phyloP scores from a whole-genome alignment of 2,329 filamentous ascomycete species.

The Curvularia sp. region DNA sequence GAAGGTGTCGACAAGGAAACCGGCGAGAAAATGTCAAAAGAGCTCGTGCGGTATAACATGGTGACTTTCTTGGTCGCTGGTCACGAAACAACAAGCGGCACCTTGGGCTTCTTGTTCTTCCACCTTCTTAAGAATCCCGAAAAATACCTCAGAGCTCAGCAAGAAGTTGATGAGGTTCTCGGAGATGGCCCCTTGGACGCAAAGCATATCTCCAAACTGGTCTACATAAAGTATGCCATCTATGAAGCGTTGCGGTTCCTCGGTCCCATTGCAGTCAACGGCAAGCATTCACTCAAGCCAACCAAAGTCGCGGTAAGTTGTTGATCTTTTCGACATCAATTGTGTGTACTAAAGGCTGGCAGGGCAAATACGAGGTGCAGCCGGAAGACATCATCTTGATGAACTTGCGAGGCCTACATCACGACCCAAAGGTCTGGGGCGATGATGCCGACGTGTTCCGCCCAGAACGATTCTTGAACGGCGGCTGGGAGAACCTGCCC shows the following conservation, averaged over 20 bases:
- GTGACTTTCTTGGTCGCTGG: slow-evolving; percentile 17
- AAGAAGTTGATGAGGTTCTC: slow-evolving; percentile 16
- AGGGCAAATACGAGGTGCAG: slow-evolving; percentile 14
- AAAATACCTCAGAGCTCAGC: slow-evolving; percentile 13
- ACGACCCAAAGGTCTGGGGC: slow-evolving; percentile 15
- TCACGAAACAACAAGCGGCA: slow-evolving; percentile 16
- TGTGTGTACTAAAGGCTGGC: not conserved
- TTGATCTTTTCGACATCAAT: too few species aligned
- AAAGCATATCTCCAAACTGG: slow-evolving; percentile 6
- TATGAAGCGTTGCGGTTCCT: slow-evolving; percentile 15
- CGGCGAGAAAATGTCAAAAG: slow-evolving; percentile 18
- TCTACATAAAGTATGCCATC: slow-evolving; percentile 14
- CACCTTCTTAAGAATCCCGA: slow-evolving; percentile 14
- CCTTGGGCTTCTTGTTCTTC: slow-evolving; percentile 13
- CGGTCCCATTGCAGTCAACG: slow-evolving; percentile 10
- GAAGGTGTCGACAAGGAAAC: slow-evolving; percentile 14
- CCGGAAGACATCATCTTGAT: slow-evolving; percentile 11
- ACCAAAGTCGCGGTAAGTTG: slow-evolving; percentile 15
- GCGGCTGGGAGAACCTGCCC: slow-evolving; percentile 16
- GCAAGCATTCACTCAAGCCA: slow-evolving; percentile 9
- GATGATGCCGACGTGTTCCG: slow-evolving; percentile 16
- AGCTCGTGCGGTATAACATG: slow-evolving; percentile 15
- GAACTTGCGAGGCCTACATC: slow-evolving; percentile 14
- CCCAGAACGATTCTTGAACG: slow-evolving; percentile 14
- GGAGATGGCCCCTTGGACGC: slow-evolving; percentile 9